Base-by-base conservation (phyloP, 192 early-diverging fungal species). In the Coemansia furcata region DNA sequence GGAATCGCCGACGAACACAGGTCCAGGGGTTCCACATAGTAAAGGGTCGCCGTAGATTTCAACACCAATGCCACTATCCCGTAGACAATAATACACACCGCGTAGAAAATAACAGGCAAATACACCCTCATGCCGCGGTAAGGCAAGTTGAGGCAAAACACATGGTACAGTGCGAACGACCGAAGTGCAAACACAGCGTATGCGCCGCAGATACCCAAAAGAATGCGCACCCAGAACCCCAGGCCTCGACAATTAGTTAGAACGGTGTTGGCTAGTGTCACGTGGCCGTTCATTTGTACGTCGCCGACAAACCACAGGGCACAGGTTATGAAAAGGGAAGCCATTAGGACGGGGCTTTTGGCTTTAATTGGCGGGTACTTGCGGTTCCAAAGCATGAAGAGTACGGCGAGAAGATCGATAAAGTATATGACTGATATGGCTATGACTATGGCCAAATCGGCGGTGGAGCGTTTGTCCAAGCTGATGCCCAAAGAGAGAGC, bases 241-340 rank as follows among this genome's bases (percentile, higher is more conserved):
- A 79, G 74, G 37, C 73, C 36, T 43, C 73, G 67, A 35, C 82
- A 84, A 49, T 71, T 73, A 5, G 63, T 47, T 1, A 80, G 21
- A 0, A 68, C 6, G 3, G 42, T 35, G 14, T 67, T 67, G 4
- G 52, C 44, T 19, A 76, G 63, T 42, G 76, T 74, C 30, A 84
- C 67, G 38, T 84, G 74, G 14, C 71, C 68, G 21, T 82, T 82
- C n/a, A 82, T 74, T 4, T 76, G 74, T 6, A 82, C 60, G 61
- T 84, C 77, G 66, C 82, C 77, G 21, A 80, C 60, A 46, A 76
- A 84, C 74, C 74, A 84, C 9, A 84, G 60, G n/a, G 74, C 71
- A 57, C 73, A 64, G 0, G 67, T 39, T 0, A 74, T 40, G 35
- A 80, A 23, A 35, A 65, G 66, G 5, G 50, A 49, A 23, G 65